These are phyloP conservation scores for Cerrena zonata DNA, from an alignment of 1,284 basidiomycete genomes.

Conservation along the genomic window DNA sequence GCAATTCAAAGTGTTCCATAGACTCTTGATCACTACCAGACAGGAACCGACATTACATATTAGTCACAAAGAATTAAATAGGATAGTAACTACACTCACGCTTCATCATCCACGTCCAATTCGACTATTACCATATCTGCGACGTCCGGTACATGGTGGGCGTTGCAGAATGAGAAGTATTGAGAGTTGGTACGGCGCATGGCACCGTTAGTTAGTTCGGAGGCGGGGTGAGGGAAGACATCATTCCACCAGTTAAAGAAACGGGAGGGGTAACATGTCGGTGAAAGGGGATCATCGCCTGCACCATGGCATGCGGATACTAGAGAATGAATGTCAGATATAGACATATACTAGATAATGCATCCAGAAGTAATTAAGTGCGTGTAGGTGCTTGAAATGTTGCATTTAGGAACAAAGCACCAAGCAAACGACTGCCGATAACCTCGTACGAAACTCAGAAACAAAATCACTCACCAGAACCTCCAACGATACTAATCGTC, in stretches of 20 bases:
- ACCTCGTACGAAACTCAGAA: not conserved
- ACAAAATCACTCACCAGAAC: conserved; percentile 60
- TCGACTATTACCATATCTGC: conserved; percentile 91
- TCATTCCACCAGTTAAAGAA: conserved; percentile 95
- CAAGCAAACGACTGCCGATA: conserved; percentile 1
- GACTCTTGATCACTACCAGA: conserved; percentile 57
- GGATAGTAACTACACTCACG: conserved; percentile 45
- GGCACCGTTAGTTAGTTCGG: conserved; percentile 92
- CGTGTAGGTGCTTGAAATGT: no score
- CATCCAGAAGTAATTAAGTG: not conserved
- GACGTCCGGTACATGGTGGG: conserved; percentile 85
- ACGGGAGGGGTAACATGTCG: conserved; percentile 80
- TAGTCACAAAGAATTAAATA: not conserved
- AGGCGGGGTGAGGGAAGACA: conserved; percentile 89
- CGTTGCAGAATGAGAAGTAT: conserved; percentile 89
- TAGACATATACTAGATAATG: conserved; percentile 9
- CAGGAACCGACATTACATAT: not conserved
- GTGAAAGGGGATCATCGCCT: conserved; percentile 83
- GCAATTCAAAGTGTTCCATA: conserved; percentile 82
- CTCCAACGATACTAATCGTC: conserved; percentile 86
- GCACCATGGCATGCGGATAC: conserved; percentile 91
- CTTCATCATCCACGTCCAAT: conserved; percentile 82
- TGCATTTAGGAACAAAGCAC: no score
- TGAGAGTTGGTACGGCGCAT: conserved; percentile 82
- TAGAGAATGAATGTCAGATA: conserved; percentile 21